Conservation (phyloP, 768 basidiomycete genomes). For the Phaeotremella fagi region DNA sequence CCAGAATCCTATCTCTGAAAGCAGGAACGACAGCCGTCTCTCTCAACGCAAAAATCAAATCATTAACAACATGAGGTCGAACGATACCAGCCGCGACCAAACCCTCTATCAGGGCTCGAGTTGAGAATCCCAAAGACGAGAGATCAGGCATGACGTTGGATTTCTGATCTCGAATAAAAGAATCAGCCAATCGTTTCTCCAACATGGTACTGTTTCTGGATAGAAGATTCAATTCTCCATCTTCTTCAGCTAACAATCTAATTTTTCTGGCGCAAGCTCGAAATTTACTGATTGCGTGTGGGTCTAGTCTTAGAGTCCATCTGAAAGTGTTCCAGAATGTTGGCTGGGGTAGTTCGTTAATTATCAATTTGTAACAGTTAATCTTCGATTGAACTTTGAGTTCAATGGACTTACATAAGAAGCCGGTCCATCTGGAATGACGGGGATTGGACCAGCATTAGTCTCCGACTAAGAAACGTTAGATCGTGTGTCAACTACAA, state of each 20-base stretch:
- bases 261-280: slow-evolving; percentile 16
- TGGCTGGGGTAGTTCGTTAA: slow-evolving; percentile 16
- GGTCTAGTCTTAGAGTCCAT: slow-evolving; percentile 25
- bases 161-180: neutral
- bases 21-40: slow-evolving; percentile 6
- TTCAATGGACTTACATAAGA: slow-evolving; percentile 27
- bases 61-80: slow-evolving; percentile 19
- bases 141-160: slow-evolving; percentile 15
- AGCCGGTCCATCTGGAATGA: slow-evolving; percentile 38
- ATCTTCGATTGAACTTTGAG: neutral
- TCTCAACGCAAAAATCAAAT: slow-evolving; percentile 18
- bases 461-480: slow-evolving; percentile 19
- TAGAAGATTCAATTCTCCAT: slow-evolving; percentile 31
- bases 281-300: slow-evolving; percentile 2
- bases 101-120: slow-evolving; percentile 39
- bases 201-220: too few species aligned
- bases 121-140: slow-evolving; percentile 23
- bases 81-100: slow-evolving; percentile 41
- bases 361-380: neutral
- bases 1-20: slow-evolving; percentile 35
- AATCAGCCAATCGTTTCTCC: too few species aligned
- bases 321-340: slow-evolving; percentile 40
- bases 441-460: slow-evolving; percentile 29
- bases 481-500: neutral
- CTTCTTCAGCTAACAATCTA: slow-evolving; percentile 23